Evolutionary conservation across 305 asterid species (phyloP).

Genomic region (Fraxinus latifolia): DNA sequence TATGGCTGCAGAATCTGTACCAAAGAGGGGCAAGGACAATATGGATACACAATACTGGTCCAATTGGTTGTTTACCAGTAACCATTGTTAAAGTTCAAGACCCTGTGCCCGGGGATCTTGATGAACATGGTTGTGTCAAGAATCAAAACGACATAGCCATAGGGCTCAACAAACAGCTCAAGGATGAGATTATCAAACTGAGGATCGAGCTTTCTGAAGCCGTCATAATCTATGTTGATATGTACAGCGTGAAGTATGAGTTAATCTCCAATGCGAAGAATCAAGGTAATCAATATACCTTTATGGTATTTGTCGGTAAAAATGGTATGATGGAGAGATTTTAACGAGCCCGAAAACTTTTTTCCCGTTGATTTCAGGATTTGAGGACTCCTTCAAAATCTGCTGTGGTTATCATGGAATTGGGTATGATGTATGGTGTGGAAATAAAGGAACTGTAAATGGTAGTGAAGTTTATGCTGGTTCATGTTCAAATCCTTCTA

Average conservation of each 20-base stretch:
- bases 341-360: not conserved
- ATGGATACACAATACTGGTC: constrained; percentile 73
- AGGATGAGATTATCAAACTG: constrained; percentile 30
- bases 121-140: constrained; percentile 48
- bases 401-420: constrained; percentile 60
- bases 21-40: constrained; percentile 54
- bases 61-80: constrained; percentile 50
- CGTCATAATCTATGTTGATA: constrained; percentile 45
- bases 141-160: constrained; percentile 42
- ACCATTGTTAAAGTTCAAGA: constrained; percentile 22
- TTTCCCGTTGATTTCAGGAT: constrained; percentile 36
- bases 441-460: constrained; percentile 41
- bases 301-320: not conserved
- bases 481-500: constrained; percentile 43
- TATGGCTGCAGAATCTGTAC: constrained; percentile 42
- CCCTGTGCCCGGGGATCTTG: constrained; percentile 39
- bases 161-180: constrained; percentile 42
- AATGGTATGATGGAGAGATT: not conserved
- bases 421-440: constrained; percentile 46
- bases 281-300: constrained; percentile 29
- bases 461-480: constrained; percentile 45
- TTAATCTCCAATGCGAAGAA: constrained; percentile 38
- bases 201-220: constrained; percentile 38
- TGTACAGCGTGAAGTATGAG: constrained; percentile 46
- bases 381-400: constrained; percentile 31